A percentile compares a stretch with the other conserved stretches of the same genome.
These are phyloP conservation scores for Debaryomyces coudertii DNA, from an alignment of 1,139 yeast genomes.

Conservation along the genomic window DNA sequence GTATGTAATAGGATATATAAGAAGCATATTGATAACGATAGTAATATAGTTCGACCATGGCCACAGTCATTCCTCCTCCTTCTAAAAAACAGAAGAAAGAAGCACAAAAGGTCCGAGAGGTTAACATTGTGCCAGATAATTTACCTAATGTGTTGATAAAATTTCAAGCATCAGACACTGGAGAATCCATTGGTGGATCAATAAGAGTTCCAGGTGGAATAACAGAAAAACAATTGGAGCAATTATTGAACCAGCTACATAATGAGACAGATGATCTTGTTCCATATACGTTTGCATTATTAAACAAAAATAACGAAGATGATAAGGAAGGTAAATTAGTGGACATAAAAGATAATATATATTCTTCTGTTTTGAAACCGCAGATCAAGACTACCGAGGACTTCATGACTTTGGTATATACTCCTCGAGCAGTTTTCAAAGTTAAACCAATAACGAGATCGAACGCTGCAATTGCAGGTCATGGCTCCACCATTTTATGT, in stretches of 20 bases:
- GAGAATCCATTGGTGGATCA: constrained; percentile 82
- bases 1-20: neutral
- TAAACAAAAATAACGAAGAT: constrained; percentile 47
- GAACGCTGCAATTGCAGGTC: constrained; percentile 92
- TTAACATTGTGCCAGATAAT: constrained; percentile 73
- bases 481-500: constrained; percentile 89
- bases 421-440: constrained; percentile 94
- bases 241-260: constrained; percentile 73
- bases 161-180: constrained; percentile 95
- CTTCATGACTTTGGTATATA: constrained; percentile 83
- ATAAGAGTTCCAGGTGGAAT: constrained; percentile 91
- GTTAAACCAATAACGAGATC: constrained; percentile 91
- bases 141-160: constrained; percentile 85
- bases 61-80: constrained; percentile 92
- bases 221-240: constrained; percentile 84
- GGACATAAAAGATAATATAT: constrained; percentile 78
- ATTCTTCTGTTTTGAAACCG: constrained; percentile 80
- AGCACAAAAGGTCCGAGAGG: constrained; percentile 81
- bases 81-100: constrained; percentile 85
- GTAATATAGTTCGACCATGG: constrained; percentile 53
- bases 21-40: neutral
- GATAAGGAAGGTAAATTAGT: constrained; percentile 48
- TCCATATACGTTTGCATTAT: constrained; percentile 83
- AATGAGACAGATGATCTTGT: constrained; percentile 78
- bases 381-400: constrained; percentile 91